Conservation (phyloP, 2,329 filamentous ascomycete genomes). For the Amauroascus verrucosus region DNA sequence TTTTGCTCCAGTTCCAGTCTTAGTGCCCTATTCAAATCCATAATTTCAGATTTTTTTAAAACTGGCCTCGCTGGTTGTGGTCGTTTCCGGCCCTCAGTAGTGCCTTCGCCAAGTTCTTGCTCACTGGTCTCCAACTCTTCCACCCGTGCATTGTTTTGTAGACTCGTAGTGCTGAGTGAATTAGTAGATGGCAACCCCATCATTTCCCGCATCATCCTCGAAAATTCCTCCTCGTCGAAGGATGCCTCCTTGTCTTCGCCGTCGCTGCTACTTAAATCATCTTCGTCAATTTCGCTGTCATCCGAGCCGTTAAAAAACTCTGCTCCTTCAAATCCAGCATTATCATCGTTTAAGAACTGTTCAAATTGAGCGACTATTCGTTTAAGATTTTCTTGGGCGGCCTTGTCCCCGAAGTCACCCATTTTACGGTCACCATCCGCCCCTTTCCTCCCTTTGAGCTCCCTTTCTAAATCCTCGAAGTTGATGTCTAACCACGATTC, state of each 20-base stretch:
- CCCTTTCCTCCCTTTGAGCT: slow-evolving; percentile 49
- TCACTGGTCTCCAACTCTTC: slow-evolving; percentile 27
- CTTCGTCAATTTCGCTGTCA: slow-evolving; percentile 42
- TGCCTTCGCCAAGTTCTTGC: slow-evolving; percentile 42
- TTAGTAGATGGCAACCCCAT: slow-evolving; percentile 54
- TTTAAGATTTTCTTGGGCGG: slow-evolving; percentile 51
- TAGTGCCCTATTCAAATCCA: background rate
- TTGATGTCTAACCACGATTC: slow-evolving; percentile 90
- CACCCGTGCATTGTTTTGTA: slow-evolving; percentile 11
- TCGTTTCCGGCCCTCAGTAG: slow-evolving; percentile 17
- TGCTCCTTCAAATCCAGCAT: slow-evolving; percentile 68
- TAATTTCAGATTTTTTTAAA: slow-evolving; percentile 32
- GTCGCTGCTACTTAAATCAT: slow-evolving; percentile 48
- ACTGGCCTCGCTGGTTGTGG: slow-evolving; percentile 18
- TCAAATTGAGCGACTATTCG: slow-evolving; percentile 95
- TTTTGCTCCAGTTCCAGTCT: slow-evolving; percentile 6
- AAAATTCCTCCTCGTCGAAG: slow-evolving; percentile 77
- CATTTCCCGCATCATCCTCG: slow-evolving; percentile 83
- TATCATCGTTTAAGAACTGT: slow-evolving; percentile 76
- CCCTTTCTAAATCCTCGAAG: slow-evolving; percentile 76
- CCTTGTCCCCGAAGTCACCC: slow-evolving; percentile 38
- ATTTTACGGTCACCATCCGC: slow-evolving; percentile 16
- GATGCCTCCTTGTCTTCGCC: slow-evolving; percentile 65
- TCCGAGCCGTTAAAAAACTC: slow-evolving; percentile 59
- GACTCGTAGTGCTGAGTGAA: slow-evolving; percentile 18